Evolutionary conservation across 352 stramenopile genomes (phyloP), one percentile per base, ranked within the genome.

Genomic region (Phytophthora parvispora): DNA sequence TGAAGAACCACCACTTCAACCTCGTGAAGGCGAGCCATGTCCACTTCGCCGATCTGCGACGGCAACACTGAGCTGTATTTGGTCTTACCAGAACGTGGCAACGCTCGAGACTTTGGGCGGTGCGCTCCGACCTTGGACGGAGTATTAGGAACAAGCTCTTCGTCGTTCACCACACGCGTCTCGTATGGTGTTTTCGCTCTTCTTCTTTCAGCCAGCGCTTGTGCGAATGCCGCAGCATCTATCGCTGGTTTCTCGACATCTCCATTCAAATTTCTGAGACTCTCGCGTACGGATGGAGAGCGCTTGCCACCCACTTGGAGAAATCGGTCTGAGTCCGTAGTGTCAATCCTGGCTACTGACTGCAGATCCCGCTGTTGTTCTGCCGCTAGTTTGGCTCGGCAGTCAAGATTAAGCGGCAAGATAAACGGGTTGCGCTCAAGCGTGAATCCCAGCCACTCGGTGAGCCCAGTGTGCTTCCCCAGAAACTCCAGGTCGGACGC

Each of bases 401-500:
- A 82, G 29, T 97, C 87, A 6, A 98, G 71, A 22, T 93, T 94
- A 9, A 96, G 60, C 0, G 90, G 89, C 1, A 98, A 60, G 18
- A 97, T 63, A 50, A 98, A 98, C 18, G 94, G 94, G 58, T 98
- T 98, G 2, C 94, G 81, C 27, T 83, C 54, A 7, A 98, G 69
- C 0, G 80, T 83, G 61, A 98, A 97, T 1, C 90, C 88, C 20
- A 98, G 81, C 91, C 92, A 98, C 28, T 91, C 81, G 4, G 75
- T 63, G n/a, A 98, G 72, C 1, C 77, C 84, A 10, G 76, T 61
- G 74, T 93, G 86, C 40, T 93, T 86, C n/a, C 91, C 72, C 8
- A 98, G 54, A 51, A 98, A 98, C 52, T 98, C 91, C 22, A 98
- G 66, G 61, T 98, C 94, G 0, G 86, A 96, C 3, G 90, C 81